These are phyloP conservation scores for Xenoacremonium recifei DNA, from an alignment of 2,329 filamentous ascomycete genomes.

Conservation along the genomic window DNA sequence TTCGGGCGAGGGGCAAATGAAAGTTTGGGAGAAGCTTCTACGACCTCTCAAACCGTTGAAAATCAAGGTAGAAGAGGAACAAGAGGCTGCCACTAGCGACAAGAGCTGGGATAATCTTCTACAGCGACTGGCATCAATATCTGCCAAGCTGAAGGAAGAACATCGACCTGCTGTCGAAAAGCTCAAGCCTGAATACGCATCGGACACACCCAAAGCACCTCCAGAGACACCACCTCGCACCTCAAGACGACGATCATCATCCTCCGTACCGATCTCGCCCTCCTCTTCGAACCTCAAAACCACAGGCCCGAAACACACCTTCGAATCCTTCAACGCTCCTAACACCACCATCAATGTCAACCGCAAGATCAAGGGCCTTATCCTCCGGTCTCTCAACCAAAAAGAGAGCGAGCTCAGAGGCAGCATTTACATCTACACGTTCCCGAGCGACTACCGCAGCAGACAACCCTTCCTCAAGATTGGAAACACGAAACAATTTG, in stretches of 20 bases:
- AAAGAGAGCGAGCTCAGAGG: conserved; percentile 10
- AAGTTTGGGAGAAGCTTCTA: conserved; percentile 14
- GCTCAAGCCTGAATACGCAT: too few relatives aligned
- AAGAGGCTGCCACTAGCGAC: not conserved
- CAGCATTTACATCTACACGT: conserved; percentile 25
- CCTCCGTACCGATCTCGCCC: not conserved
- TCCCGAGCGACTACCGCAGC: conserved; percentile 15
- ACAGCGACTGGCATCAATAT: too few relatives aligned
- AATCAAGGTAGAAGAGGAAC: conserved; percentile 3
- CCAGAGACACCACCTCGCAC: too few relatives aligned
- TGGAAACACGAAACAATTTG: conserved; percentile 20
- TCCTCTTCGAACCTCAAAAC: not conserved
- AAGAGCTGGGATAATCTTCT: too few relatives aligned
- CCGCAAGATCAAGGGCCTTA: conserved; percentile 10
- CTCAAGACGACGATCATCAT: too few relatives aligned
- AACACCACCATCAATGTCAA: conserved; percentile 13
- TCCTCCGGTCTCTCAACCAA: conserved; percentile 5
- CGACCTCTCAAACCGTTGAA: conserved; percentile 4
- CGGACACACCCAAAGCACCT: not conserved
- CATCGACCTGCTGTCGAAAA: too few relatives aligned
- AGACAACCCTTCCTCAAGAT: conserved; percentile 27
- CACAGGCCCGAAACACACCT: conserved; percentile 10
- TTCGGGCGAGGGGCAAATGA: conserved; percentile 1
- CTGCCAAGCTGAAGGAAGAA: too few relatives aligned
- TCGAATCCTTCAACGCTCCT: conserved; percentile 13